Conservation (phyloP, 768 basidiomycete genomes). For the Asterophora lycoperdoides region DNA sequence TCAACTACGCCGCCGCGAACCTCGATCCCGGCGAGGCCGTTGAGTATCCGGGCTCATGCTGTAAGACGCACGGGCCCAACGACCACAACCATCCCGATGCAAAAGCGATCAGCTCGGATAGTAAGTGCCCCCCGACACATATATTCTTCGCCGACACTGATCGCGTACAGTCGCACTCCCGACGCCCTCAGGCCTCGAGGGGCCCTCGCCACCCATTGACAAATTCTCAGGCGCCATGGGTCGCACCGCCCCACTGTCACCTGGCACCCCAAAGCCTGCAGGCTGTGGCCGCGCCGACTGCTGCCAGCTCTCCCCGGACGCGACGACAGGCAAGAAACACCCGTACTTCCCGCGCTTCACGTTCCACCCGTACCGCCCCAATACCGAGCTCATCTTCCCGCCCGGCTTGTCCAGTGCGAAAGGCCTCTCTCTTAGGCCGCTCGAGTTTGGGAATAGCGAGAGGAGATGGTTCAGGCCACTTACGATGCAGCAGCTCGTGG, state of each 20-base stretch:
- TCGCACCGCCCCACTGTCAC: neutral
- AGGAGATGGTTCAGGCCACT: conserved; percentile 13
- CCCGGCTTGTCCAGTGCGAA: conserved; percentile 5
- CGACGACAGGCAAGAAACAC: neutral
- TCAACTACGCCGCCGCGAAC: conserved; percentile 13
- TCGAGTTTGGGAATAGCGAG: conserved; percentile 11
- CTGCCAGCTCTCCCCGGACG: conserved; percentile 13
- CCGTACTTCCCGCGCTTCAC: conserved; percentile 16
- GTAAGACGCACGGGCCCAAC: conserved; percentile 2
- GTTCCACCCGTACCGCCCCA: conserved; percentile 13
- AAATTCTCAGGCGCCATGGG: neutral
- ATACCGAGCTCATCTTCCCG: conserved; percentile 15
- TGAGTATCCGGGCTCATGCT: neutral
- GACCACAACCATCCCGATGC: neutral
- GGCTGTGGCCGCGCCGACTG: conserved; percentile 17
- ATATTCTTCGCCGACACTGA: too few relatives aligned
- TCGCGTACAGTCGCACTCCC: too few relatives aligned
- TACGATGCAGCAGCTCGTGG: conserved; percentile 11
- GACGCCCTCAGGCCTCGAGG: neutral
- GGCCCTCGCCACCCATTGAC: neutral
- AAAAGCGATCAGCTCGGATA: neutral
- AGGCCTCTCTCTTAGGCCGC: neutral
- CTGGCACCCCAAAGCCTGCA: neutral
- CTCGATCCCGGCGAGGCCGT: conserved; percentile 12
- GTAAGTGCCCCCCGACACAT: conserved; percentile 1